Evolutionary conservation across 1,284 basidiomycete species (phyloP).

Genomic region (Leccinum pallidistipes): DNA sequence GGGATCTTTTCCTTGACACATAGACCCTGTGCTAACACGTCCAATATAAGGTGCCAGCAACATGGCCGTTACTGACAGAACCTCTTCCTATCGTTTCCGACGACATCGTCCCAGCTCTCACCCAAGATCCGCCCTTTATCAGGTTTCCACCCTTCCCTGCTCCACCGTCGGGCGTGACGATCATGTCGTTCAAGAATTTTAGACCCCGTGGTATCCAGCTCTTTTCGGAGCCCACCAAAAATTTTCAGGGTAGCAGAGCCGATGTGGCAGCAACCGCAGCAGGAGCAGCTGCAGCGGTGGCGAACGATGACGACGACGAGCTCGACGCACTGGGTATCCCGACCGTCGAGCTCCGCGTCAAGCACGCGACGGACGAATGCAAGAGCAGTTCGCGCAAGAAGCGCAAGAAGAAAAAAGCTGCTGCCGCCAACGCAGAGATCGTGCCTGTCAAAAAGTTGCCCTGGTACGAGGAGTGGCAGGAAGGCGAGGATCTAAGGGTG

Average conservation of each 20-base stretch:
- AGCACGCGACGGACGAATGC: conserved; percentile 51
- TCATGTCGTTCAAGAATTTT: conserved; percentile 61
- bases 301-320: conserved; percentile 44
- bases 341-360: conserved; percentile 54
- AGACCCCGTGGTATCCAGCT: conserved; percentile 59
- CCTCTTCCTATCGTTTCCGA: conserved; percentile 14
- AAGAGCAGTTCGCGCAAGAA: conserved; percentile 43
- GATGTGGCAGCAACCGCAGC: conserved; percentile 21
- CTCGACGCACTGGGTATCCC: conserved; percentile 64
- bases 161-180: conserved; percentile 48
- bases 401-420: conserved; percentile 42
- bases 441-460: conserved; percentile 32
- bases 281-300: neutral
- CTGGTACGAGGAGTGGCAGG: conserved; percentile 71
- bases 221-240: conserved; percentile 26
- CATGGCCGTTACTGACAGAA: conserved; percentile 20
- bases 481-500: conserved; percentile 46
- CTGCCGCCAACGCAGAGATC: conserved; percentile 19
- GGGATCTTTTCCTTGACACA: conserved; percentile 4
- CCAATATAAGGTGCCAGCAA: neutral
- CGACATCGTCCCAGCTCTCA: conserved; percentile 1
- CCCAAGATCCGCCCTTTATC: conserved; percentile 24
- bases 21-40: conserved; percentile 19
- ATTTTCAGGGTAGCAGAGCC: conserved; percentile 19
- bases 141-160: conserved; percentile 64